Evolutionary conservation across 2,329 filamentous ascomycete genomes (phyloP).

Genomic region (Torrubiellomyces zombiae): DNA sequence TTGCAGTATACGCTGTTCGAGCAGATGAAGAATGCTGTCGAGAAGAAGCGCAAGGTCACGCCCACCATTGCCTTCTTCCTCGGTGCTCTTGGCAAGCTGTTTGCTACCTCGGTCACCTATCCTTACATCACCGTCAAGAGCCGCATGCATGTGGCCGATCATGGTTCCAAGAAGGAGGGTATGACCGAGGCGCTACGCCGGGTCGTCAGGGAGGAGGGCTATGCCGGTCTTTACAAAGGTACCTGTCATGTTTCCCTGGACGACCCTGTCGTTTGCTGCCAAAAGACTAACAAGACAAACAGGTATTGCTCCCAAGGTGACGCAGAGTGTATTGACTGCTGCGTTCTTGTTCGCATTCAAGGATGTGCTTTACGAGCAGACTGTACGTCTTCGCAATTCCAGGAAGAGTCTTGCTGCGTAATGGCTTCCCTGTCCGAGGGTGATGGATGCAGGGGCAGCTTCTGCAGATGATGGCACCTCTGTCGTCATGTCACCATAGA

Average conservation of each 20-base stretch:
- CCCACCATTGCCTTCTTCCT: constrained; percentile 80
- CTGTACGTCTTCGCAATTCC: constrained; percentile 43
- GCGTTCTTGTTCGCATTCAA: constrained; percentile 97
- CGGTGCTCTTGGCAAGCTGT: constrained; percentile 83
- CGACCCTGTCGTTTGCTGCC: not conserved
- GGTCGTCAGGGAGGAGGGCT: constrained; percentile 82
- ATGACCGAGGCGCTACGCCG: constrained; percentile 62
- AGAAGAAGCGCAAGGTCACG: constrained; percentile 58
- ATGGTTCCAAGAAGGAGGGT: constrained; percentile 60
- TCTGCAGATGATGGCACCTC: too few species aligned
- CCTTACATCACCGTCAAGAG: constrained; percentile 99
- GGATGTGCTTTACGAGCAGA: constrained; percentile 82
- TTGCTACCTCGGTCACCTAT: constrained; percentile 88
- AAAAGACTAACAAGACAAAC: constrained; percentile 4
- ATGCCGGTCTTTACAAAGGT: constrained; percentile 84
- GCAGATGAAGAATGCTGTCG: constrained; percentile 84
- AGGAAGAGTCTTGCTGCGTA: constrained; percentile 22
- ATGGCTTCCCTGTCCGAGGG: too few species aligned
- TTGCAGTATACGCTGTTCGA: constrained; percentile 98
- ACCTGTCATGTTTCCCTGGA: constrained; percentile 4
- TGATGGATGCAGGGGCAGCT: too few species aligned
- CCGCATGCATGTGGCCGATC: constrained; percentile 80
- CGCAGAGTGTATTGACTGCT: constrained; percentile 89
- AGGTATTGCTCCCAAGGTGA: constrained; percentile 94
- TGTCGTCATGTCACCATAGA: too few species aligned